A percentile compares a stretch with the other conserved stretches of the same genome.
Evolutionary conservation across 805 yeast species (phyloP).

Genomic region (Starmerella tilneyi): DNA sequence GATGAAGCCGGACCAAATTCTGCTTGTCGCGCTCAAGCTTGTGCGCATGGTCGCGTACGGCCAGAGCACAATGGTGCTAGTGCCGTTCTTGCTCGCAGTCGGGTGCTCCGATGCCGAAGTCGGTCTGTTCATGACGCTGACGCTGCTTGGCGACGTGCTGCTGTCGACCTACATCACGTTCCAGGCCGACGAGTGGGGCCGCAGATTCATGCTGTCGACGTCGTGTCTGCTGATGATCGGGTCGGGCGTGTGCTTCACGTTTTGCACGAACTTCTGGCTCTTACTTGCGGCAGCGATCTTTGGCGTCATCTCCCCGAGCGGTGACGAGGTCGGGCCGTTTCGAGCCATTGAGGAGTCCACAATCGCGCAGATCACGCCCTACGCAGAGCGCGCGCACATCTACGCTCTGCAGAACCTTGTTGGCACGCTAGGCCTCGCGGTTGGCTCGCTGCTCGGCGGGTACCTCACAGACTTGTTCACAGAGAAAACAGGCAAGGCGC

Average conservation of each 20-base stretch:
- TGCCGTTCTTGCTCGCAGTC: constrained; percentile 50
- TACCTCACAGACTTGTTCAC: constrained; percentile 38
- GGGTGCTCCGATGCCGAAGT: constrained; percentile 47
- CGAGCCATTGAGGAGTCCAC: constrained; percentile 76
- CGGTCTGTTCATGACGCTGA: constrained; percentile 73
- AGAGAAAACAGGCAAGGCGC: constrained; percentile 26
- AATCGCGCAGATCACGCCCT: constrained; percentile 58
- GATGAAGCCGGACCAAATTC: constrained; percentile 40
- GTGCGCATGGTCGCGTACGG: constrained; percentile 68
- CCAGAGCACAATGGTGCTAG: constrained; percentile 64
- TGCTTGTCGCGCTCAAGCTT: constrained; percentile 60
- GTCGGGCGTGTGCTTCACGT: constrained; percentile 59
- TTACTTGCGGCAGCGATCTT: constrained; percentile 61
- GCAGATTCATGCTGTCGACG: constrained; percentile 49
- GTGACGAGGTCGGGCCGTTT: constrained; percentile 87
- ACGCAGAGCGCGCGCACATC: constrained; percentile 46
- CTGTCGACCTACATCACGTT: constrained; percentile 64
- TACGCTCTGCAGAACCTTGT: constrained; percentile 65
- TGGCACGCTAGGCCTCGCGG: constrained; percentile 61
- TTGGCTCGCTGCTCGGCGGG: constrained; percentile 63
- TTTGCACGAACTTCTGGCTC: constrained; percentile 42
- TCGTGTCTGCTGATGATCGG: constrained; percentile 60
- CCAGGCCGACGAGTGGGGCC: constrained; percentile 63
- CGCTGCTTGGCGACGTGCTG: constrained; percentile 66
- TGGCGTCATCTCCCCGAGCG: constrained; percentile 82